phyloP scores from a whole-genome alignment of 2,329 filamentous ascomycete species.

The Neobulgaria alba region DNA sequence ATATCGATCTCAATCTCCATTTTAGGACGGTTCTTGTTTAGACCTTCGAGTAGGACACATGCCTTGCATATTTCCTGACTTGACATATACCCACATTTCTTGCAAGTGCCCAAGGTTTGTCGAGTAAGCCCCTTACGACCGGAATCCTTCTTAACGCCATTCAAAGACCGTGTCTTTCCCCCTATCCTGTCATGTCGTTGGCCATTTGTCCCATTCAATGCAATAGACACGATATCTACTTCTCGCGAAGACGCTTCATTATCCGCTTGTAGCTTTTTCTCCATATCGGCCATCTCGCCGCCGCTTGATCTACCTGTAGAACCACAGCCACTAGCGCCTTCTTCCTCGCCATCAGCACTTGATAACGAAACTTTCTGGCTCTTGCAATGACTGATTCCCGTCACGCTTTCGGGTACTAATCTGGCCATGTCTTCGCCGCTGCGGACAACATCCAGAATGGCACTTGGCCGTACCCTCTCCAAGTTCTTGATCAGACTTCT shows the following conservation, averaged over 20 bases:
- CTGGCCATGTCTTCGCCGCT: constrained; percentile 95
- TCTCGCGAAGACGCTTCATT: constrained; percentile 54
- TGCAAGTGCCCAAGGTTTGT: constrained; percentile 75
- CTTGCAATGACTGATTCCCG: constrained; percentile 39
- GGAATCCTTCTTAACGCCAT: constrained; percentile 21
- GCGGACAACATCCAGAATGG: constrained; percentile 87
- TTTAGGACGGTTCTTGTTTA: constrained; percentile 73
- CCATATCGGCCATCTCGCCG: constrained; percentile 76
- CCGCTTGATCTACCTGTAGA: constrained; percentile 59
- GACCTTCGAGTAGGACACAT: constrained; percentile 76
- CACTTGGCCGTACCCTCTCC: constrained; percentile 85
- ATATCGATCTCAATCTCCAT: constrained; percentile 40
- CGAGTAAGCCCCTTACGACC: constrained; percentile 36
- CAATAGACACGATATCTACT: constrained; percentile 49
- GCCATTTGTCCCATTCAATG: constrained; percentile 10
- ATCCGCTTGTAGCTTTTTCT: constrained; percentile 59
- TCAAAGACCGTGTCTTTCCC: constrained; percentile 23
- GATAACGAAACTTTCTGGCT: constrained; percentile 32
- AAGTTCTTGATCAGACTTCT: constrained; percentile 89
- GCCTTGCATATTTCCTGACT: constrained; percentile 93
- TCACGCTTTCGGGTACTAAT: constrained; percentile 58
- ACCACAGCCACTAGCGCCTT: constrained; percentile 66
- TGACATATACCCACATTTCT: constrained; percentile 88
- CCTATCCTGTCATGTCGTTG: constrained; percentile 21
- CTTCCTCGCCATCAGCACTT: constrained; percentile 30